Evolutionary conservation across 495 filamentous ascomycete genomes (phyloP), one percentile per base, ranked within the genome.

Genomic region (Darksidea phi): DNA sequence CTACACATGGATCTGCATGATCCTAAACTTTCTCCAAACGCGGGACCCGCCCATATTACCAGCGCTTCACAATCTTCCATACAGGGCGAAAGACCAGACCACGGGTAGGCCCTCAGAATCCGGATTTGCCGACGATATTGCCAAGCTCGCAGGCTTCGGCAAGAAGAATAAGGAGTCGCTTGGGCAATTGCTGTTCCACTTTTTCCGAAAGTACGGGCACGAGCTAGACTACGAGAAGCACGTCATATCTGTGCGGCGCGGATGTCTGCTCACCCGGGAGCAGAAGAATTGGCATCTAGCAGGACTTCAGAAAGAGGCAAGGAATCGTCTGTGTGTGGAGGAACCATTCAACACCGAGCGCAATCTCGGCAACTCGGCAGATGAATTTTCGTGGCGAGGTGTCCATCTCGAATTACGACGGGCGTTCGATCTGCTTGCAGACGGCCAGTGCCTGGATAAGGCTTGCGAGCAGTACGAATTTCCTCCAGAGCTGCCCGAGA

Each of bases 1-100:
- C 10, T 98, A 98, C 70, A 96, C 94, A n/a, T 98, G 94, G 94
- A 97, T 96, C 72, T 97, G 94, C 77, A 84, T 97, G 83, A 96
- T 97, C 63, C 87, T 98, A 67, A 94, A 91, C 61, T 98, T 97
- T 72, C 80, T 98, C 32, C 94, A 98, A 74, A 88, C 89, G 28
- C 84, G 94, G 67, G 80, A 90, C 59, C 91, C 93, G 43, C 92
- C 92, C 0, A 82, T 98, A 43, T 75, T 98, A 20, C 94, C 94
- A 6, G 86, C 89, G 24, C 81, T 98, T 10, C 95, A 97, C 66
- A 85, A 91, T 61, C 80, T 82, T 13, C 82, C 88, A 6, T 83
- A 88, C 62, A 75, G 87, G 66, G 84, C 84, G 66, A 74, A 76
- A 34, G 61, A 80, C 1, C 78, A 79, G 5, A 74, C 80, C 28